phyloP scores from a whole-genome alignment of 805 yeast genomes.

The Metahyphopichia silvanorum region DNA sequence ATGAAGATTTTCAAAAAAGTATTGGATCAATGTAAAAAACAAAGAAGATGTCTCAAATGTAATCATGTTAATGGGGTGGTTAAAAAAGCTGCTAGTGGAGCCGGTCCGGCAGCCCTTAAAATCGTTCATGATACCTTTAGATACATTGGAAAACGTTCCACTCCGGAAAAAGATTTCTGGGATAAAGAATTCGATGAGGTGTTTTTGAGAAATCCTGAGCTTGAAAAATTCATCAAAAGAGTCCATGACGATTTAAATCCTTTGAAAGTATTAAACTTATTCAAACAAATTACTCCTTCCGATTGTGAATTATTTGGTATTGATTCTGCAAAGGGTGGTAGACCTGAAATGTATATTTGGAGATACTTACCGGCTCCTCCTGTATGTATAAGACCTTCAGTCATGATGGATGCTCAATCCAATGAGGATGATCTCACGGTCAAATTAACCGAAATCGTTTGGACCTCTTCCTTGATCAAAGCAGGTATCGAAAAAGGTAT shows the following conservation, averaged over 20 bases:
- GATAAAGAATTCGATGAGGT: slow-evolving; percentile 82
- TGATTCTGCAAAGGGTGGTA: slow-evolving; percentile 80
- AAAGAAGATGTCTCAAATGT: slow-evolving; percentile 85
- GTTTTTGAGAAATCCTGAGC: slow-evolving; percentile 73
- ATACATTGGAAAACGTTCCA: slow-evolving; percentile 88
- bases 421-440: slow-evolving; percentile 98
- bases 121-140: slow-evolving; percentile 94
- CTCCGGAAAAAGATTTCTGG: slow-evolving; percentile 83
- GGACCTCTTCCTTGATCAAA: slow-evolving; percentile 91
- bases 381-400: slow-evolving; percentile 97
- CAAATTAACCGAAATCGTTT: slow-evolving; percentile 91
- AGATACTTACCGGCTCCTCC: slow-evolving; percentile 98
- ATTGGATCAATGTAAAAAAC: slow-evolving; percentile 91
- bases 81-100: slow-evolving; percentile 89
- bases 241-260: slow-evolving; percentile 95
- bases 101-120: slow-evolving; percentile 90
- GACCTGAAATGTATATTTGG: slow-evolving; percentile 98
- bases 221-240: slow-evolving; percentile 80
- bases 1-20: slow-evolving; percentile 84
- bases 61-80: slow-evolving; percentile 94
- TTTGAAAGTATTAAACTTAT: slow-evolving; percentile 77
- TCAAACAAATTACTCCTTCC: slow-evolving; percentile 77
- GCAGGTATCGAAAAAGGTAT: slow-evolving; percentile 96
- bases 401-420: slow-evolving; percentile 84
- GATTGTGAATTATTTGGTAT: slow-evolving; percentile 94